These are phyloP conservation scores for Entonaema liquescens DNA, from an alignment of 495 filamentous ascomycete species.

Conservation along the genomic window DNA sequence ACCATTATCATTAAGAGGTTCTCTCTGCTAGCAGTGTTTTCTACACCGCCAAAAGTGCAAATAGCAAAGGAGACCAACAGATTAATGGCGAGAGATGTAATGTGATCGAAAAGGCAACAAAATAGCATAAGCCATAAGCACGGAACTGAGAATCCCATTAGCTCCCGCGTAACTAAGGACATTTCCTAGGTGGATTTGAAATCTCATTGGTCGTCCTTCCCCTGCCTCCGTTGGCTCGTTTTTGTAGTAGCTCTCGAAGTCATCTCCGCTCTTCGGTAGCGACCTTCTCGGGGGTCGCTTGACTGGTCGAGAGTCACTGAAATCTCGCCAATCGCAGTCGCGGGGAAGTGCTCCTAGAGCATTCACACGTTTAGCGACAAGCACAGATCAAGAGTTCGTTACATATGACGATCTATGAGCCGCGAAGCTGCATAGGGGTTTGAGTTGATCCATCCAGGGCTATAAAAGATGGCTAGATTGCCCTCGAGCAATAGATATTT, in stretches of 20 bases:
- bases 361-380: constrained; percentile 41
- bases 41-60: constrained; percentile 37
- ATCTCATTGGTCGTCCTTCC: constrained; percentile 42
- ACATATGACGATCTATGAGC: constrained; percentile 45
- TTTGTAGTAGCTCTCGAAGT: constrained; percentile 32
- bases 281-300: constrained; percentile 37
- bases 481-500: background rate
- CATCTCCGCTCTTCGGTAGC: constrained; percentile 33
- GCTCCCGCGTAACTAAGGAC: constrained; percentile 37
- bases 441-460: constrained; percentile 22
- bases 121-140: constrained; percentile 39
- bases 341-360: constrained; percentile 32
- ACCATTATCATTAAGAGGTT: constrained; percentile 22
- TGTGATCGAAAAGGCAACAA: constrained; percentile 37
- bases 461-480: constrained; percentile 24
- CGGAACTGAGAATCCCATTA: constrained; percentile 42
- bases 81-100: constrained; percentile 12
- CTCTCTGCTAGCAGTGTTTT: constrained; percentile 8
- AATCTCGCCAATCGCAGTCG: constrained; percentile 48
- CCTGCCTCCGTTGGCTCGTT: constrained; percentile 34
- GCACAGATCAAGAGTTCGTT: constrained; percentile 53
- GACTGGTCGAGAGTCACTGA: constrained; percentile 43
- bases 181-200: constrained; percentile 30
- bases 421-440: constrained; percentile 35
- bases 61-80: constrained; percentile 19